phyloP scores from a whole-genome alignment of 768 basidiomycete species.

The Clathrus columnatus region DNA sequence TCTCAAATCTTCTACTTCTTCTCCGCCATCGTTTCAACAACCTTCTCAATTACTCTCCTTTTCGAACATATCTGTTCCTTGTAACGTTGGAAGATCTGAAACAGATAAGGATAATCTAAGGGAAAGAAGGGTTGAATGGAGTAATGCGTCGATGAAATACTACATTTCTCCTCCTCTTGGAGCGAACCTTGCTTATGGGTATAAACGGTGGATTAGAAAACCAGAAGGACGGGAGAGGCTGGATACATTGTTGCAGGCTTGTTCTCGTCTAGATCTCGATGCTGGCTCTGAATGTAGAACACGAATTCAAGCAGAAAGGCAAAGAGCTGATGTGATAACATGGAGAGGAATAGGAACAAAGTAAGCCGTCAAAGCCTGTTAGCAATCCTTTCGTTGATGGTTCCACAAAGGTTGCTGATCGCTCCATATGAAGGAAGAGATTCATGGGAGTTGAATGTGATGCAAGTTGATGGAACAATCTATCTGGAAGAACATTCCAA shows the following conservation, averaged over 20 bases:
- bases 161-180: slow-evolving; percentile 57
- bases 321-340: slow-evolving; percentile 23
- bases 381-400: slow-evolving; percentile 14
- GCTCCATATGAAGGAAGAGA: slow-evolving; percentile 79
- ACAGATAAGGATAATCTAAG: neutral
- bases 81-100: neutral
- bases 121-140: slow-evolving; percentile 49
- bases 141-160: slow-evolving; percentile 62
- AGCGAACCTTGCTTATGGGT: slow-evolving; percentile 62
- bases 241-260: slow-evolving; percentile 57
- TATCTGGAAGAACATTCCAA: slow-evolving; percentile 68
- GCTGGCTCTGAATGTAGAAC: slow-evolving; percentile 24
- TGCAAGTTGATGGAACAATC: slow-evolving; percentile 59
- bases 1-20: neutral
- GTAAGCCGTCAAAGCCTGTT: slow-evolving; percentile 31
- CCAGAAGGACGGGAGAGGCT: slow-evolving; percentile 60
- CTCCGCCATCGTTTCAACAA: slow-evolving; percentile 48
- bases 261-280: slow-evolving; percentile 24
- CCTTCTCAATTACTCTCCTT: slow-evolving; percentile 63
- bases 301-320: slow-evolving; percentile 21
- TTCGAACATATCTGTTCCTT: slow-evolving; percentile 45
- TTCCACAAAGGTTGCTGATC: slow-evolving; percentile 55
- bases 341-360: slow-evolving; percentile 86
- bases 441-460: slow-evolving; percentile 74
- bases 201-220: slow-evolving; percentile 61